Conservation (phyloP, 2,329 filamentous ascomycete species). For the Aspergillus fumigatiaffinis region DNA sequence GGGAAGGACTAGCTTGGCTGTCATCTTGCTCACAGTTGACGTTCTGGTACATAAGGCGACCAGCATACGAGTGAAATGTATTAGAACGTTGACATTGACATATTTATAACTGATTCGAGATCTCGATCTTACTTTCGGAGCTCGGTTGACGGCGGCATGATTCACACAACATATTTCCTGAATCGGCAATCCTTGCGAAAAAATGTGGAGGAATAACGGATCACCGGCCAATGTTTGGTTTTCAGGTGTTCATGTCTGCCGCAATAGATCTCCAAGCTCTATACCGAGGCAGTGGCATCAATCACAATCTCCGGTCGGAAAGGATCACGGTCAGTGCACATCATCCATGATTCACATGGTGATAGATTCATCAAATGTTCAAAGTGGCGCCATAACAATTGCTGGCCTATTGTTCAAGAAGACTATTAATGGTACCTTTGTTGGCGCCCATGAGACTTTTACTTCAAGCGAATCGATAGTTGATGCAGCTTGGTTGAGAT, state of each 20-base stretch:
- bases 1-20: constrained; percentile 25
- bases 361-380: background rate
- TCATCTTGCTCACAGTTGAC: constrained; percentile 6
- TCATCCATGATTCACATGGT: background rate
- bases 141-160: background rate
- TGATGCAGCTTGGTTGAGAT: too few species aligned
- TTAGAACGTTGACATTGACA: background rate
- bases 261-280: background rate
- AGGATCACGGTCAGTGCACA: background rate
- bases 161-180: background rate
- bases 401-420: too few species aligned
- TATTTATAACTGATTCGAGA: background rate
- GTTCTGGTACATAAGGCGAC: background rate
- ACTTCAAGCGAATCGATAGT: too few species aligned
- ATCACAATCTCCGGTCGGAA: background rate
- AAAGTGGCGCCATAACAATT: background rate
- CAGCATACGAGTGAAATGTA: background rate
- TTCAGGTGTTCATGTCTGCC: background rate
- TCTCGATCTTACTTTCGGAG: background rate
- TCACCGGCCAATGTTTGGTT: background rate
- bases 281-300: background rate
- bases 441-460: too few species aligned
- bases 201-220: background rate
- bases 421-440: too few species aligned
- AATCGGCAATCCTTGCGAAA: background rate